Evolutionary conservation across 83 land plant genomes (phyloP).

Genomic region (Thuja plicata): DNA sequence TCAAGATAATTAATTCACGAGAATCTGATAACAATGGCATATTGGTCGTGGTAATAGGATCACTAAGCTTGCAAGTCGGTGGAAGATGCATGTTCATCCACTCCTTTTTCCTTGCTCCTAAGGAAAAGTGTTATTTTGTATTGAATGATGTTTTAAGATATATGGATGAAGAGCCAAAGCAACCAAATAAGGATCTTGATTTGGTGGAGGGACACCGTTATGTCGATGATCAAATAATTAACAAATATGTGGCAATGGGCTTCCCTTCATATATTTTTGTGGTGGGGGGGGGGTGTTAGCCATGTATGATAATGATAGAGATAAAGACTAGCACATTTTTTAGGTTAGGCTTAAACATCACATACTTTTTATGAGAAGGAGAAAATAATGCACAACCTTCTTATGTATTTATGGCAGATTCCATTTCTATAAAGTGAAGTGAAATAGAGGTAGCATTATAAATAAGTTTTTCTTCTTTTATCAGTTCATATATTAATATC

Average conservation of each 20-base stretch:
- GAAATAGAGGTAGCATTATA: no score
- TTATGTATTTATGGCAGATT: no score
- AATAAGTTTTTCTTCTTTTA: no score
- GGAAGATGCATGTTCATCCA: slow-evolving; percentile 50
- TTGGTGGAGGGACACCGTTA: no score
- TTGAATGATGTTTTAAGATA: slow-evolving; percentile 57
- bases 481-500: no score
- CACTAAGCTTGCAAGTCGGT: slow-evolving; percentile 42
- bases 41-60: slow-evolving; percentile 78
- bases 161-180: slow-evolving; percentile 33
- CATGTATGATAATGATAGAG: slow-evolving; percentile 87
- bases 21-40: slow-evolving; percentile 66
- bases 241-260: slow-evolving; percentile 50
- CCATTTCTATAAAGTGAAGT: no score
- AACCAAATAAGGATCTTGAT: no score
- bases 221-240: no score
- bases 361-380: no score
- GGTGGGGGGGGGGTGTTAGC: slow-evolving; percentile 72
- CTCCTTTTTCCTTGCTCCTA: slow-evolving; percentile 64
- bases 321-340: slow-evolving; percentile 78
- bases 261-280: slow-evolving; percentile 72
- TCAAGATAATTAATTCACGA: slow-evolving; percentile 73
- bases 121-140: slow-evolving; percentile 67
- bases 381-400: no score
- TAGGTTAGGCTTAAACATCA: no score